Evolutionary conservation across 352 stramenopile species (phyloP), one percentile per base, ranked within the genome.

Genomic region (Phytopythium litorale): DNA sequence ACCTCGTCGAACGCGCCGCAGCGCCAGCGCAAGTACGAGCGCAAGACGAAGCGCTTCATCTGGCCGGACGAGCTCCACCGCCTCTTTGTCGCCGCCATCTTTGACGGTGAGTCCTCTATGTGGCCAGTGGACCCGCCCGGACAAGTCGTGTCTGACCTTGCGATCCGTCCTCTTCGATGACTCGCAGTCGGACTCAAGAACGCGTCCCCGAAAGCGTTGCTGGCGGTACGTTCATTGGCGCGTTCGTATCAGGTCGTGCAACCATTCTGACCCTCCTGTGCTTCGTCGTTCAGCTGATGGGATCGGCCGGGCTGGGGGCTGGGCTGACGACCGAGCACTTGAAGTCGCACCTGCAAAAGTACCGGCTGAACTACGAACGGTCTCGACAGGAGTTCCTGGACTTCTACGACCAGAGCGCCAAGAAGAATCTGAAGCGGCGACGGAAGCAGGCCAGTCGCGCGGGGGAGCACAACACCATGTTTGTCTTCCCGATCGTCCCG

Each of bases 311-410:
- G 45, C 74, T 69, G 0, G 77, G 78, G 48, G 58, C 72, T 25
- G 84, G 79, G 19, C 77, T 96, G 45, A 96, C 87, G 43, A 96
- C 87, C 25, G 87, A 94, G 58, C 87, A 94, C 43, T 70, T 96
- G 32, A 96, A 96, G 72, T 93, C 83, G 52, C 87, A 96, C 67
- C 50, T 96, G 67, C 87, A 96, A 64, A 96, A 96, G 67, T 96
- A 93, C 68, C 84, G 87, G 19, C 81, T 94, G 57, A 93, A 96
- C 57, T 94, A 94, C 63, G 85, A 96, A 53, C 81, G 81, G 33
- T 96, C 87, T 33, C 80, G 87, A 8, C 71, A 79, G 64, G 84
- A 96, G 68, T 96, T 96, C 59, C 79, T 96, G 37, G 82, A 91
- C 64, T 92, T 87, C 59, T 94, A 91, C 64, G 84, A 96, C 62